Evolutionary conservation across 129 eudicot genomes (phyloP).

Genomic region (Flaveria sonorensis): DNA sequence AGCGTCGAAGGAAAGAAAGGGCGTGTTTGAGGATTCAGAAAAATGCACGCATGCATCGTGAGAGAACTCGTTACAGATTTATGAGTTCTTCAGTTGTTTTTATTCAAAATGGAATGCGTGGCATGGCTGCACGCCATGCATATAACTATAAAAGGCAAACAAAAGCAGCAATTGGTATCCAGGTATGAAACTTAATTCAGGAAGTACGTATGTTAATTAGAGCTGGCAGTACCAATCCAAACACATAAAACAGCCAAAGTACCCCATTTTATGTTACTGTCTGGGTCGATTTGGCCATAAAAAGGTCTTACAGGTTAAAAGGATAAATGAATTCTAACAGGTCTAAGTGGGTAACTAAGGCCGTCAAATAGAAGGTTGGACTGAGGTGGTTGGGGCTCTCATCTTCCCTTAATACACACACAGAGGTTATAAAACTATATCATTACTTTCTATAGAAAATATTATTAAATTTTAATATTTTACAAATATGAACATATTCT

Average conservation of each 20-base stretch:
- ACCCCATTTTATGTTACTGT: neutral
- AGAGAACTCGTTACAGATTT: conserved; percentile 42
- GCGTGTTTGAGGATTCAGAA: conserved; percentile 69
- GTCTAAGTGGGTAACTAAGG: conserved; percentile 3
- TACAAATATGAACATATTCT: neutral
- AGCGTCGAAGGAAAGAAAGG: conserved; percentile 50
- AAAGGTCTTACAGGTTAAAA: neutral
- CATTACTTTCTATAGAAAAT: neutral
- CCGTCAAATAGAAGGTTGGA: neutral
- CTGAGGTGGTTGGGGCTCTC: neutral
- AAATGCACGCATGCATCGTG: conserved; percentile 46
- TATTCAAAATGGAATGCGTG: conserved; percentile 71
- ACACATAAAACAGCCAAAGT: neutral
- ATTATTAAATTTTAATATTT: neutral
- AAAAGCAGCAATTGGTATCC: conserved; percentile 61
- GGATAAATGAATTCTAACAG: neutral
- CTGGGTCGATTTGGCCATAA: neutral
- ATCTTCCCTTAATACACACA: conserved; percentile 4
- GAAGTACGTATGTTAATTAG: neutral
- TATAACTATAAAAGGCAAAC: conserved; percentile 44
- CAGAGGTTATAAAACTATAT: neutral
- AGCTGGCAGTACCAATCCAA: conserved; percentile 6
- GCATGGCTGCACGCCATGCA: conserved; percentile 66
- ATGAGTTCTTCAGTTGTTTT: conserved; percentile 49
- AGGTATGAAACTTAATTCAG: conserved; percentile 45